Evolutionary conservation across 106 monocot genomes (phyloP), one percentile per base, ranked within the genome.

Genomic region (Alisma plantagoaquatica): DNA sequence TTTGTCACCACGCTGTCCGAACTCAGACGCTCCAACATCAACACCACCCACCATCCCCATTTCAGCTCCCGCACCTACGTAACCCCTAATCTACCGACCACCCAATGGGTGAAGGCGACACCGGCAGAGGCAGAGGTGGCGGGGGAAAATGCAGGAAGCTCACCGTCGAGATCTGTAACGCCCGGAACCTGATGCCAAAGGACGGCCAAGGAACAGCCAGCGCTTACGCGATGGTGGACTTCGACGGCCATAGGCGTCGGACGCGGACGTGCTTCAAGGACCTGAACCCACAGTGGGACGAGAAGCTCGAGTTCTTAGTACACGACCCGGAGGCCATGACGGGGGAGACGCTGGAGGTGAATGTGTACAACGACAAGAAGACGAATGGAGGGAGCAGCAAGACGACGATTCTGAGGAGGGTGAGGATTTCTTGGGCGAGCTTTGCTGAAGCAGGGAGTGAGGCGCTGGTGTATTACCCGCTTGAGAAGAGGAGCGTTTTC

Each of bases 401-500:
- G 7, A 38, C 33, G 12, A 38, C 58, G 2, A 81, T 87, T 46
- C 68, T 87, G 23, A 81, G 87, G 8, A 81, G 79, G 52, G 87
- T 87, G 28, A 87, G 70, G 65, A 68, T 87, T 44, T 52, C 87
- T 11, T 81, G 87, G 11, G 19, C 74, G 20, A 72, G 64, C 57
- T 64, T 86, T 46, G 60, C 67, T 21, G 61, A 72, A 30, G 62
- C 68, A 4, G 87, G 77, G 10, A 41, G 70, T 0, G 77, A 87
- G 64, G 33, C 54, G 2, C 32, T 87, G 58, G 51, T 87, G 28
- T 81, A 87, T 50, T 87, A 77, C 43, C 81, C 87, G 10, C 61
- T 87, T 49, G 87, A 87, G 81, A 87, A 87, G 57, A 54, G 87
- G 62, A 81, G 87, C 60, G 81, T 87, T 16, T 87, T 87, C 60